phyloP scores from a whole-genome alignment of 208 protist genomes.

The Dictyostelium gargantuum region DNA sequence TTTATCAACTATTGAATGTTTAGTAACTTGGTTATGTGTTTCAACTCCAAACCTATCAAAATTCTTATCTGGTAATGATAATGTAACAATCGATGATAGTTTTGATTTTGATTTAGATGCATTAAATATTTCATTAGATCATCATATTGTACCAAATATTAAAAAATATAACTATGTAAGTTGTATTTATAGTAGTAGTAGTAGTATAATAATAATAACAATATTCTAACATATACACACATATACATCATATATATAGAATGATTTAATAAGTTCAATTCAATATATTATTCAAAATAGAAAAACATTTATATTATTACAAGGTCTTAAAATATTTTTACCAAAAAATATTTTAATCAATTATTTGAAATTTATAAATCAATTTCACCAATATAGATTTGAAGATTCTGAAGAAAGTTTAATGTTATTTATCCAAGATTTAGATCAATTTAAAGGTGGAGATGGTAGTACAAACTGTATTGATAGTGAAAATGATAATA shows the following conservation, averaged over 20 bases:
- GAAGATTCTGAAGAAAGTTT: slow-evolving; percentile 40
- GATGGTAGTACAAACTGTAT: not conserved
- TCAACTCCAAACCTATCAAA: not conserved
- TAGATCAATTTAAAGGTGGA: not conserved
- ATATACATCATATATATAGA: too few species aligned
- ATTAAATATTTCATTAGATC: slow-evolving; percentile 17
- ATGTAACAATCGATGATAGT: not conserved
- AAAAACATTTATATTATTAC: slow-evolving; percentile 25
- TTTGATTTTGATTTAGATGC: slow-evolving; percentile 45
- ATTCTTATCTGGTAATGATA: not conserved
- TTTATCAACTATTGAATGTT: slow-evolving; percentile 3
- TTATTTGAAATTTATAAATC: slow-evolving; percentile 22
- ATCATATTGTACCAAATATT: slow-evolving; percentile 1
- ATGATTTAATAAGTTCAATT: not conserved
- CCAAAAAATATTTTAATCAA: slow-evolving; percentile 10
- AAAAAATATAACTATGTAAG: not conserved
- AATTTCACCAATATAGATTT: slow-evolving; percentile 61
- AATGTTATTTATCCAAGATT: not conserved
- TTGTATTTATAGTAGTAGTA: too few species aligned
- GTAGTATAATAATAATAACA: too few species aligned
- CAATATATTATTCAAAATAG: slow-evolving; percentile 10
- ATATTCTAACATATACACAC: not conserved
- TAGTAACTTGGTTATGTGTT: slow-evolving; percentile 47
- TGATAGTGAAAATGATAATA: not conserved
- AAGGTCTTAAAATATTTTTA: slow-evolving; percentile 51